Evolutionary conservation across 2,329 filamentous ascomycete species (phyloP), one percentile per base, ranked within the genome.

Genomic region (Boeremia exigua): DNA sequence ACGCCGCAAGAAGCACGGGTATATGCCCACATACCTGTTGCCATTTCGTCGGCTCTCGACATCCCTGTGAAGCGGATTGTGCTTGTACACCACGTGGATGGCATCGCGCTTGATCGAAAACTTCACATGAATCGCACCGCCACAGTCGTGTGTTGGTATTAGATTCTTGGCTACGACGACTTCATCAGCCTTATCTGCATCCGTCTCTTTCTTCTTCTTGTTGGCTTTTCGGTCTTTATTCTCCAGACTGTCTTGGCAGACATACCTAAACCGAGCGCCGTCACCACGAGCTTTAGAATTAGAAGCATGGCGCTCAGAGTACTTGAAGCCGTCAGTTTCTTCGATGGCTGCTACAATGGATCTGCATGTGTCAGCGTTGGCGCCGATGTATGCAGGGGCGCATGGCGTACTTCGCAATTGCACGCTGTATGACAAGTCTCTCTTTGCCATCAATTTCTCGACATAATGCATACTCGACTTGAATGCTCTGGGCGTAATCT

Each of bases 61-160:
- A 42, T 66, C 63, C 56, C 65, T 45, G 50, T 75, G 72, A 25
- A 75, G 69, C 4, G 68, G 70, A 33, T 73, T 74, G 47, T 75
- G 72, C 43, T 70, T 71, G 47, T 76, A 76, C 19, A 75, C 65
- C 1, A 75, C 68, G 40, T 74, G 70, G 29, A 75, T 61, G 6
- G 70, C 70, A 28, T 71, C 65, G 40, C 70, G 60, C 52, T 73
- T 71, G 32, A 63, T 69, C 2, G 72, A 75, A 45, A 75, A 75
- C 30, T 69, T 75, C 47, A 75, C 57, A 28, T 69, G 63, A 17
- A 75, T 65, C 6, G 71, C 70, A 30, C 73, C 72, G 15, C 69
- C 65, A 36, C 73, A 75, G 48, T 73, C 68, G 44, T 71, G 73
- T 0, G 65, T 71, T 3, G 69, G 63, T 27, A 65, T 42, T 7